These are phyloP conservation scores for Circinella minor DNA, from an alignment of 371 early-diverging fungal species.

Conservation along the genomic window DNA sequence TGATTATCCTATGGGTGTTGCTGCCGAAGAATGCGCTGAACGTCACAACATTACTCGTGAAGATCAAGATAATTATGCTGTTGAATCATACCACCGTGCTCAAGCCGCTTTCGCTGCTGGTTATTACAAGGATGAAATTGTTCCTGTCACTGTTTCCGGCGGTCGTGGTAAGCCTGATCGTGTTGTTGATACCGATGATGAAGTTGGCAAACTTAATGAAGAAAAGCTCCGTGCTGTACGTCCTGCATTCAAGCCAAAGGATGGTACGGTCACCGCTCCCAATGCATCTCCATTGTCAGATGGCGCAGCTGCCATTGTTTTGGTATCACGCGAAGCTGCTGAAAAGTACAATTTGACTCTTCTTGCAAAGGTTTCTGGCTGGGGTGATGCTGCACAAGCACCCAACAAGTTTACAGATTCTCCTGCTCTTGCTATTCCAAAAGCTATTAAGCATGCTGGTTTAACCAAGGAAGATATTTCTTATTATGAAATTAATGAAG, in stretches of 20 bases:
- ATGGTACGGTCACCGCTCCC: constrained; percentile 95
- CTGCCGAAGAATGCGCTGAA: constrained; percentile 92
- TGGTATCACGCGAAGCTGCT: constrained; percentile 81
- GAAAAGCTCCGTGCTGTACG: constrained; percentile 86
- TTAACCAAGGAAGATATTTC: constrained; percentile 71
- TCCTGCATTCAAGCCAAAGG: constrained; percentile 86
- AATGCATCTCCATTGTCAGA: constrained; percentile 95
- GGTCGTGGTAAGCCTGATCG: constrained; percentile 86
- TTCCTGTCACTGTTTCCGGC: constrained; percentile 84
- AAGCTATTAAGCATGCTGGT: constrained; percentile 86
- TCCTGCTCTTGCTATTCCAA: constrained; percentile 91
- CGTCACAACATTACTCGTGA: constrained; percentile 83
- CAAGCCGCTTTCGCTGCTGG: constrained; percentile 82
- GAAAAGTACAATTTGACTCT: constrained; percentile 76
- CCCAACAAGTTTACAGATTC: constrained; percentile 93
- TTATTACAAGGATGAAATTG: constrained; percentile 83
- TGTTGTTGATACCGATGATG: constrained; percentile 82
- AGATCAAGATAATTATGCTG: constrained; percentile 90
- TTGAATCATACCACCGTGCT: constrained; percentile 87
- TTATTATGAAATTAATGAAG: constrained; percentile 97
- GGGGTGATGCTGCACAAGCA: constrained; percentile 78
- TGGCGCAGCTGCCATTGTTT: constrained; percentile 93
- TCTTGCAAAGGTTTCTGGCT: constrained; percentile 74
- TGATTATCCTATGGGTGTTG: constrained; percentile 89
- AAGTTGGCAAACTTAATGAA: constrained; percentile 70